Base-by-base conservation (phyloP, 2,329 filamentous ascomycete species). In the Claviceps sp. region DNA sequence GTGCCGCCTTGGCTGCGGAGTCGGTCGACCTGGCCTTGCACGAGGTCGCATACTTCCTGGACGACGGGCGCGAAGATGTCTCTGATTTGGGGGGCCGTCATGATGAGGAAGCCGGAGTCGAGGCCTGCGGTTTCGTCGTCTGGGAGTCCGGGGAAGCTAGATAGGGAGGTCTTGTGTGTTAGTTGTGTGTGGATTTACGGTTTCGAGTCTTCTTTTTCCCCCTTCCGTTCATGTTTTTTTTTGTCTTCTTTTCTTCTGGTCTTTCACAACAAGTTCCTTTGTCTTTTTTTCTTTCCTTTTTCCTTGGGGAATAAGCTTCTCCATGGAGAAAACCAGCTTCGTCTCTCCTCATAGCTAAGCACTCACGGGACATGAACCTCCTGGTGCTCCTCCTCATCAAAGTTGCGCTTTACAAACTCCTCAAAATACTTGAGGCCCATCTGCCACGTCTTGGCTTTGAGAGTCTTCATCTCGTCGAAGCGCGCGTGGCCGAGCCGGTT, bases 351-450 rank as follows among this genome's bases (percentile, higher is more conserved):
- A 34, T 9, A 34, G 30, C 30, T 9, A 11, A 34, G 30, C 0
- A 73, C 77, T 57, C 67, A 80, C 76, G 86, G 86, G 4, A 90
- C 78, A 53, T 89, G 89, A 54, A 89, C 79, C 63, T 90, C 86
- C 48, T 82, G 76, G 56, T 86, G 79, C 61, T 89, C 85, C 47
- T 88, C 84, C 60, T 87, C 83, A 62, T 87, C 84, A 63, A 90
- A 91, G 61, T 89, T 89, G 14, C 87, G 77, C 68, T 91, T 91
- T 14, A 91, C 85, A 62, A 88, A 89, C 62, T 90, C 85, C 60
- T 91, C 87, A 65, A 89, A 91, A 62, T 89, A 89, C 52, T 81
- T 78, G 49, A 90, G 70, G 2, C 82, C 87, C 81, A 84, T 84
- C 64, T 84, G 85, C 85, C 86, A 90, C 1, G 83, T 87, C 67